phyloP scores from a whole-genome alignment of 2,329 filamentous ascomycete genomes.

The Fusarium redolens region DNA sequence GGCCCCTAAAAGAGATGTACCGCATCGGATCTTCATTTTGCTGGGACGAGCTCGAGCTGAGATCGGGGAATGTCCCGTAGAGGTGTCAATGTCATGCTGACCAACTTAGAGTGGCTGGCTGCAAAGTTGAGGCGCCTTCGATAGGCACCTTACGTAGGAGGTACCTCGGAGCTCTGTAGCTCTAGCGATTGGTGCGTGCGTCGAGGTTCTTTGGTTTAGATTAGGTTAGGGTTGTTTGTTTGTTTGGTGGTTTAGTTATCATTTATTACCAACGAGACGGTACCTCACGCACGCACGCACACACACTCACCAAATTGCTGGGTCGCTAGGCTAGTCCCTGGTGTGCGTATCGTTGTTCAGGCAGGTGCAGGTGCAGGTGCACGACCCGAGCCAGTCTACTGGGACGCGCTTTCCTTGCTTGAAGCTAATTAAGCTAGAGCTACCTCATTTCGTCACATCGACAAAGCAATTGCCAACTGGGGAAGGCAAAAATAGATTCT shows the following conservation, averaged over 20 bases:
- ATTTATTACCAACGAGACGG: not conserved
- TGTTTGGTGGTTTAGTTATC: not conserved
- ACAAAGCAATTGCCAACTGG: constrained; percentile 3
- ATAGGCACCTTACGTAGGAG: not conserved
- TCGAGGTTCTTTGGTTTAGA: not conserved
- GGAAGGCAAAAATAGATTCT: constrained; percentile 9
- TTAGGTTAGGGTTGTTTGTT: not conserved
- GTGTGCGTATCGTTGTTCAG: constrained; percentile 10
- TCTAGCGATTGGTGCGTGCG: not conserved
- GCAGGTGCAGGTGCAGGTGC: constrained; percentile 8
- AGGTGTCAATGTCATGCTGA: constrained; percentile 28
- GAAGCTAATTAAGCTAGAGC: not conserved
- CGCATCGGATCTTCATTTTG: constrained; percentile 32
- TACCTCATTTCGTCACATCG: not conserved
- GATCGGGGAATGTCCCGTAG: constrained; percentile 10
- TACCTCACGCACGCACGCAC: not conserved
- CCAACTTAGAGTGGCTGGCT: constrained; percentile 25
- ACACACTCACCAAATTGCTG: not conserved
- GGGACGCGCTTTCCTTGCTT: constrained; percentile 30
- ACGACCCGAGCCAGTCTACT: constrained; percentile 22
- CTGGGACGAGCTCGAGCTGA: constrained; percentile 16
- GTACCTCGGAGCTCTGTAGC: not conserved
- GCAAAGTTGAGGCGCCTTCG: constrained; percentile 1
- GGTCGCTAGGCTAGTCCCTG: not conserved
- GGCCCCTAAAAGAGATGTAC: constrained; percentile 23